Conservation (phyloP, 2,329 filamentous ascomycete genomes). For the Hypoxylon rubiginosum region DNA sequence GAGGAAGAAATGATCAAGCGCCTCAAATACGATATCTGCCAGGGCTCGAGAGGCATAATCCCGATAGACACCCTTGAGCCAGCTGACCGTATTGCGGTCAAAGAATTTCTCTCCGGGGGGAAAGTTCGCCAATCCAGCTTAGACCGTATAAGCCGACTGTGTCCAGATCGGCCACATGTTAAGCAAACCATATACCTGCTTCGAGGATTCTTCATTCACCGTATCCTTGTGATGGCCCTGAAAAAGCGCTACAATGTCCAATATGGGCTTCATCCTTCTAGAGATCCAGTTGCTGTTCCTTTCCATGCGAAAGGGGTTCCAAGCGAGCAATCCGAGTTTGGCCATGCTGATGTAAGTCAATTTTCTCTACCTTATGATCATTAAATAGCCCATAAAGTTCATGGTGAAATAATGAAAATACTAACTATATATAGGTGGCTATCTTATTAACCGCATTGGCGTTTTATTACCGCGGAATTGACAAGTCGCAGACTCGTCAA, state of each 20-base stretch:
- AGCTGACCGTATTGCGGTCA: constrained; percentile 49
- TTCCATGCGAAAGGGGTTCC: constrained; percentile 76
- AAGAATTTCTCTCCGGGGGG: constrained; percentile 47
- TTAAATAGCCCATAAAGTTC: not conserved
- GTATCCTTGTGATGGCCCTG: constrained; percentile 70
- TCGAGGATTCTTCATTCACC: constrained; percentile 72
- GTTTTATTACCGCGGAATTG: constrained; percentile 75
- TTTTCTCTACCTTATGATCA: not conserved
- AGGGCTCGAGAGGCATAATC: constrained; percentile 51
- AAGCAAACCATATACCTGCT: constrained; percentile 65
- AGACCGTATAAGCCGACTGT: constrained; percentile 49
- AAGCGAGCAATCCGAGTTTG: constrained; percentile 73
- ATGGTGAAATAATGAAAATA: not conserved
- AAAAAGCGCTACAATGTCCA: constrained; percentile 77
- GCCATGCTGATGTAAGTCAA: constrained; percentile 66
- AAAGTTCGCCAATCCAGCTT: constrained; percentile 43
- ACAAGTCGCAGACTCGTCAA: constrained; percentile 61
- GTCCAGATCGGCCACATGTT: constrained; percentile 52
- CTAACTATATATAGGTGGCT: constrained; percentile 61
- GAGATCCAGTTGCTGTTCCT: constrained; percentile 75
- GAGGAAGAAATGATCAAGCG: constrained; percentile 59
- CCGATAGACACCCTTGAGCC: constrained; percentile 48
- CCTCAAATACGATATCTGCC: constrained; percentile 58
- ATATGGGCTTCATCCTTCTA: constrained; percentile 68
- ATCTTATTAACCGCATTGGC: constrained; percentile 75